Conservation (phyloP, 352 stramenopile species). For the Phytophthora uliginosa region DNA sequence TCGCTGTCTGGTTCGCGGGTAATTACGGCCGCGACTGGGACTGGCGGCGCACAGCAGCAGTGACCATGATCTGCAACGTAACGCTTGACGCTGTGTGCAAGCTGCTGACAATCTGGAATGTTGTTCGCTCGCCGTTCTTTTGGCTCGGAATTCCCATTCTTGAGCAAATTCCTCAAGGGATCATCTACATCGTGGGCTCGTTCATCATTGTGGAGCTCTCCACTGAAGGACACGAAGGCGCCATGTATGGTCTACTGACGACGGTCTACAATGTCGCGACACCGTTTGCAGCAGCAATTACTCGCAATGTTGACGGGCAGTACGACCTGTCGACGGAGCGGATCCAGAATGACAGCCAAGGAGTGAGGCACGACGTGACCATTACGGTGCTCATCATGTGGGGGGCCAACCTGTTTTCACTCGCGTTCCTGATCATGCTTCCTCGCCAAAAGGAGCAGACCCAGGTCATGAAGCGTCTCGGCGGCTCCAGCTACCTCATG, state of each 20-base stretch:
- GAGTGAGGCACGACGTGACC: slow-evolving; percentile 60
- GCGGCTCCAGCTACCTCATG: slow-evolving; percentile 64
- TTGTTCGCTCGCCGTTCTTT: slow-evolving; percentile 60
- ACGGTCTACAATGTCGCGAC: slow-evolving; percentile 67
- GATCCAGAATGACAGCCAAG: slow-evolving; percentile 62
- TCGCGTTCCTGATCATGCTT: slow-evolving; percentile 62
- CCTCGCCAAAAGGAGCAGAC: slow-evolving; percentile 76
- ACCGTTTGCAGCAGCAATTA: slow-evolving; percentile 56
- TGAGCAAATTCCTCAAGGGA: slow-evolving; percentile 55
- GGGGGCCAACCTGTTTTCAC: slow-evolving; percentile 56
- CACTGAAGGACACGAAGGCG: slow-evolving; percentile 65
- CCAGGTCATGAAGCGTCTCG: slow-evolving; percentile 71
- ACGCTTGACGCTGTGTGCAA: slow-evolving; percentile 47
- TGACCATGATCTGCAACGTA: slow-evolving; percentile 48
- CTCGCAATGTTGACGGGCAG: slow-evolving; percentile 46
- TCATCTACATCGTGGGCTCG: slow-evolving; percentile 65
- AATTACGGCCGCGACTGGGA: slow-evolving; percentile 71
- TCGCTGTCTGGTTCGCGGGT: slow-evolving; percentile 53
- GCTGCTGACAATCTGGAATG: slow-evolving; percentile 63
- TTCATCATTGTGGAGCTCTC: slow-evolving; percentile 75
- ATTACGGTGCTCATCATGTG: slow-evolving; percentile 67
- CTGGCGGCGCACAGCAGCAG: slow-evolving; percentile 51
- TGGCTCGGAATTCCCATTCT: slow-evolving; percentile 59
- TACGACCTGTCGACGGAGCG: slow-evolving; percentile 58
- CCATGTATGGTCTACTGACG: slow-evolving; percentile 72